Conservation (phyloP, 116 monocot species). For the Cymodocea nodosa region DNA sequence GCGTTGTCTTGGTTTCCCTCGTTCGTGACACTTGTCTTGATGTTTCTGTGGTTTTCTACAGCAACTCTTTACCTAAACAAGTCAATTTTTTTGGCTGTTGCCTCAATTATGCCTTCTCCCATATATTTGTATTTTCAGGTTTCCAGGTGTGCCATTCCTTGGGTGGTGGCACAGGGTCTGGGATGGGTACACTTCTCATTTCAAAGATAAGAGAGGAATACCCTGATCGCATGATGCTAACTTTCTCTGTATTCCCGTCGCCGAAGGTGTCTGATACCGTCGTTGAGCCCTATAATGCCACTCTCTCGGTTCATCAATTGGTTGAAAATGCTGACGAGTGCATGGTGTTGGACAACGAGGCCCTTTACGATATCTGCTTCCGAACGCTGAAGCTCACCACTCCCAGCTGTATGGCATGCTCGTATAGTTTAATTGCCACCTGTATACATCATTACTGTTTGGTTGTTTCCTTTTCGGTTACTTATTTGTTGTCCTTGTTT, state of each 20-base stretch:
- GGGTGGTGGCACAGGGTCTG: conserved; percentile 19
- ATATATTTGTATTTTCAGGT: background rate
- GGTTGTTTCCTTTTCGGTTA: background rate
- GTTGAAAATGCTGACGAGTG: conserved; percentile 25
- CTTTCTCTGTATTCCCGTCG: conserved; percentile 19
- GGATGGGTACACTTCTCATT: conserved; percentile 20
- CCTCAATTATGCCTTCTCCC: too few relatives aligned
- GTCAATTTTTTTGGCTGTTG: too few relatives aligned
- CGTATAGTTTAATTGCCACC: too few relatives aligned
- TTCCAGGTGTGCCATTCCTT: conserved; percentile 20
- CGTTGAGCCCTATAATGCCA: conserved; percentile 22
- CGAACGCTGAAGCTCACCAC: conserved; percentile 16
- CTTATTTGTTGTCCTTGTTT: background rate
- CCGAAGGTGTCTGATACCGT: conserved; percentile 23
- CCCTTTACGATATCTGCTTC: conserved; percentile 23
- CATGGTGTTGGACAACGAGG: conserved; percentile 21
- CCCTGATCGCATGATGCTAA: conserved; percentile 22
- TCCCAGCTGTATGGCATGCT: conserved; percentile 8
- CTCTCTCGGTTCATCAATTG: conserved; percentile 20
- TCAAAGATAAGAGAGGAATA: conserved; percentile 22
- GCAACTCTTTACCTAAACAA: too few relatives aligned
- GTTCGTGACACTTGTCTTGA: background rate
- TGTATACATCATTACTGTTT: background rate
- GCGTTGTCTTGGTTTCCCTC: background rate
- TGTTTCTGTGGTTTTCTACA: too few relatives aligned